Evolutionary conservation across 2,329 filamentous ascomycete species (phyloP), one percentile per base, ranked within the genome.

Genomic region (Pyrenophora teres): DNA sequence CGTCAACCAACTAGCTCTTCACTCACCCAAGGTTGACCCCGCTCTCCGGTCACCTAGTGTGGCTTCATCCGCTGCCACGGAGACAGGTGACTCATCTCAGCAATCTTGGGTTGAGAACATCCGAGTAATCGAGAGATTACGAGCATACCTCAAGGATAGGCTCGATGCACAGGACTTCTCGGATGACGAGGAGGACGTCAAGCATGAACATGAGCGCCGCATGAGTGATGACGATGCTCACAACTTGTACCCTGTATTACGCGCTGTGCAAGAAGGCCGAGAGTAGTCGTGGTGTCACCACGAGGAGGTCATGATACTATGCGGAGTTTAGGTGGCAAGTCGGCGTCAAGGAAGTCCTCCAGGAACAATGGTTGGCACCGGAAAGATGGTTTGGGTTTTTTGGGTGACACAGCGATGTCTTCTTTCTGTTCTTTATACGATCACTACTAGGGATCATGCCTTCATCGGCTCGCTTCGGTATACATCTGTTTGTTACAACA

Each of bases 61-160:
- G 27, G 64, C 67, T 7, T 74, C 72, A 2, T 71, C 73, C 27
- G 51, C 68, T 15, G 64, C 68, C 13, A 71, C 67, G 18, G 71
- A 73, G 52, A 68, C 69, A 46, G 61, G 62, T 16, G 70, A 73
- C 16, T 59, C 60, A 6, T 68, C 65, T 8, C 80, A 83, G 55
- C 78, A 82, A 57, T 72, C 72, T 4, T 87, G 84, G 84, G 80
- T 87, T 8, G 82, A 85, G 67, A 85, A 86, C 70, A 83, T 85
- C 47, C 81, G 84, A n/a, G 78, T 84, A 8, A 82, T 87, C 25
- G 84, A 87, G 71, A 77, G 79, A 43, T 76, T 87, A 31, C 78
- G 84, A 37, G 78, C 79, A 16, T 82, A 81, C 69, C 78, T 87
- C 59, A 79, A 80, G 48, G 78, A 81, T 41, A 76, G 81, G 45